A percentile compares a stretch with the other conserved stretches of the same genome.
Evolutionary conservation across 225 moss, liverwort and hornwort species (phyloP).

Genomic region (Polytrichum formosum): DNA sequence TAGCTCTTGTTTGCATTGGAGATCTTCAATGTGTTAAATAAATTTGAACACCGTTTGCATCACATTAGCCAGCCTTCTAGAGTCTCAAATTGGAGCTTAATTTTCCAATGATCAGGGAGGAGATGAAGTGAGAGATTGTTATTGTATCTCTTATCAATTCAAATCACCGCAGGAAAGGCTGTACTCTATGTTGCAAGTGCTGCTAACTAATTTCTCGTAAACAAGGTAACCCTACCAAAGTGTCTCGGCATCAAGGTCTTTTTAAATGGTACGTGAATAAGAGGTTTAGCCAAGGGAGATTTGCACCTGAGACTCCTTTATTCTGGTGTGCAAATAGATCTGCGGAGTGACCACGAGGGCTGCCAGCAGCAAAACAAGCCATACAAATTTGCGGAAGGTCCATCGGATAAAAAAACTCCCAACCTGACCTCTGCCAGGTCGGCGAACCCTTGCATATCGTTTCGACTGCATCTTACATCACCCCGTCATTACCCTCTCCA

Average conservation of each 20-base stretch:
- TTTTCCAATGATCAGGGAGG: too few relatives aligned
- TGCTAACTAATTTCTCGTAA: not conserved
- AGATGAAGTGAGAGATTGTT: not conserved
- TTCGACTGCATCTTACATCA: conserved; percentile 41
- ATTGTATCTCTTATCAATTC: not conserved
- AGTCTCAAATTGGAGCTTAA: too few relatives aligned
- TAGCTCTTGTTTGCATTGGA: not conserved
- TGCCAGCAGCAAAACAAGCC: conserved; percentile 46
- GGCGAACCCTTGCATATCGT: conserved; percentile 38
- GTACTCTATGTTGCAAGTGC: not conserved
- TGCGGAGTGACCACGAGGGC: conserved; percentile 51
- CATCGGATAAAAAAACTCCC: conserved; percentile 32
- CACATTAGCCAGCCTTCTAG: too few relatives aligned
- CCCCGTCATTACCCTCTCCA: too few relatives aligned
- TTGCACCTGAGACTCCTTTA: conserved; percentile 49
- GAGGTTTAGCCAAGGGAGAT: not conserved
- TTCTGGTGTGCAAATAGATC: conserved; percentile 54
- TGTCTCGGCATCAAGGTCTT: too few relatives aligned
- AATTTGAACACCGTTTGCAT: not conserved
- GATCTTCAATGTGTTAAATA: not conserved
- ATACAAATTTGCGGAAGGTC: conserved; percentile 59
- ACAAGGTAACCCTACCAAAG: too few relatives aligned
- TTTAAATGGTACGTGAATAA: too few relatives aligned
- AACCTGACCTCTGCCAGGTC: conserved; percentile 16
- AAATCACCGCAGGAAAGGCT: not conserved